Percentiles rank a stretch among this genome's conserved stretches.
Evolutionary conservation across 2,329 filamentous ascomycete genomes (phyloP).

Genomic region (Pseudogymnoascus sp.): DNA sequence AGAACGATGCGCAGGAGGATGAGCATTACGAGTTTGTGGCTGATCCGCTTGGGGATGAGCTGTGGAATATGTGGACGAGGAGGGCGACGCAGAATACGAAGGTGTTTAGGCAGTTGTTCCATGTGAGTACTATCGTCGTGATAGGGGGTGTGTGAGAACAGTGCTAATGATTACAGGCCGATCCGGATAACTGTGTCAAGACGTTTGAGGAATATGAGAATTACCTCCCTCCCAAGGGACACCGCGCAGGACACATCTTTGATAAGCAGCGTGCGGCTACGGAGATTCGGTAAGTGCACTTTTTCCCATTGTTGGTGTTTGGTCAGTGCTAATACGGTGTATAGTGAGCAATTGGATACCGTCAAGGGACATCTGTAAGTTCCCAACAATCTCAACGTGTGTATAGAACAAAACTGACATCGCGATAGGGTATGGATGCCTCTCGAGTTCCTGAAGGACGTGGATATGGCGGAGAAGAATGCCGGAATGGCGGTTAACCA

Average conservation of each 20-base stretch:
- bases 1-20: slow-evolving; percentile 58
- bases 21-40: slow-evolving; percentile 58
- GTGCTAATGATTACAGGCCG: neutral
- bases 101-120: slow-evolving; percentile 72
- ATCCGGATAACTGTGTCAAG: slow-evolving; percentile 48
- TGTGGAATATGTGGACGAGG: slow-evolving; percentile 62
- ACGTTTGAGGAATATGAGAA: slow-evolving; percentile 84
- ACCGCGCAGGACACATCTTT: slow-evolving; percentile 80
- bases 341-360: slow-evolving; percentile 57
- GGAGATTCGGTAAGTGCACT: slow-evolving; percentile 48
- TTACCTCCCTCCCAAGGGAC: slow-evolving; percentile 61
- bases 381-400: neutral
- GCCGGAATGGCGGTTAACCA: slow-evolving; percentile 72
- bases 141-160: neutral
- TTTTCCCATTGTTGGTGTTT: no score
- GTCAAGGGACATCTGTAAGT: slow-evolving; percentile 67
- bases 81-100: slow-evolving; percentile 65
- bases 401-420: neutral
- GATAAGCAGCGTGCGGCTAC: slow-evolving; percentile 67
- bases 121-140: slow-evolving; percentile 58
- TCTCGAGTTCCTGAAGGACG: slow-evolving; percentile 76
- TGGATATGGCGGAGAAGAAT: slow-evolving; percentile 73
- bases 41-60: slow-evolving; percentile 60
- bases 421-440: slow-evolving; percentile 70
- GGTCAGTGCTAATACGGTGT: no score